These are phyloP conservation scores for Paradendryphiella salina DNA, from an alignment of 2,329 filamentous ascomycete genomes.

Conservation along the genomic window DNA sequence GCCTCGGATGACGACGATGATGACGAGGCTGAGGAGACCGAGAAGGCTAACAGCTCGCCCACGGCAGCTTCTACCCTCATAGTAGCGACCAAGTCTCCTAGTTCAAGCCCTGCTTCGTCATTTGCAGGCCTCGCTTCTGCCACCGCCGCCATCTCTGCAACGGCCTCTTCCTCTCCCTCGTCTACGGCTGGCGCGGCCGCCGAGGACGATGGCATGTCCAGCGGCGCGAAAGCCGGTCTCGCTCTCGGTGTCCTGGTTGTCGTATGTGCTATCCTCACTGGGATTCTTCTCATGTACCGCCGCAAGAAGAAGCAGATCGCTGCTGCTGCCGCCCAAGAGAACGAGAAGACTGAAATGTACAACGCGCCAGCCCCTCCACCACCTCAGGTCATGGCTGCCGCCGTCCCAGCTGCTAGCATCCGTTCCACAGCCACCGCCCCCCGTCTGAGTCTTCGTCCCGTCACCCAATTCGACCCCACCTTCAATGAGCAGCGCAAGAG, in stretches of 20 bases:
- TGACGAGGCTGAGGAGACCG: constrained; percentile 14
- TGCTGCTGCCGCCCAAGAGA: constrained; percentile 43
- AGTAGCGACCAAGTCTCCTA: constrained; percentile 37
- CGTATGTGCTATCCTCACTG: constrained; percentile 66
- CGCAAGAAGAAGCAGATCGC: constrained; percentile 67
- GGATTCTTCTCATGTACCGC: constrained; percentile 72
- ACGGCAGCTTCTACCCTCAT: constrained; percentile 28
- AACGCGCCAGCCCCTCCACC: constrained; percentile 36
- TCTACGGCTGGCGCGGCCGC: constrained; percentile 20
- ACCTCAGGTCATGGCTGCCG: constrained; percentile 23
- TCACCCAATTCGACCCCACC: constrained; percentile 79
- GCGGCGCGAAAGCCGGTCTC: constrained; percentile 73
- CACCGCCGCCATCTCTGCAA: constrained; percentile 31
- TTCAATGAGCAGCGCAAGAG: constrained; percentile 54
- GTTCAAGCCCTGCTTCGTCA: constrained; percentile 19
- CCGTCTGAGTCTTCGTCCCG: constrained; percentile 80
- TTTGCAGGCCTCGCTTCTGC: constrained; percentile 25
- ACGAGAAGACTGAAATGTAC: constrained; percentile 49
- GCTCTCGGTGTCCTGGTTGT: constrained; percentile 78
- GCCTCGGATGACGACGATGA: constrained; percentile 6
- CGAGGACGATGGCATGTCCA: constrained; percentile 47
- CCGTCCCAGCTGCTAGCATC: constrained; percentile 40
- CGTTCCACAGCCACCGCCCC: constrained; percentile 63
- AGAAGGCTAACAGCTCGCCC: constrained; percentile 15
- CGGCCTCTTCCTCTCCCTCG: constrained; percentile 28